These are phyloP conservation scores for Ogataea kodamae DNA, from an alignment of 805 yeast species.

Conservation along the genomic window DNA sequence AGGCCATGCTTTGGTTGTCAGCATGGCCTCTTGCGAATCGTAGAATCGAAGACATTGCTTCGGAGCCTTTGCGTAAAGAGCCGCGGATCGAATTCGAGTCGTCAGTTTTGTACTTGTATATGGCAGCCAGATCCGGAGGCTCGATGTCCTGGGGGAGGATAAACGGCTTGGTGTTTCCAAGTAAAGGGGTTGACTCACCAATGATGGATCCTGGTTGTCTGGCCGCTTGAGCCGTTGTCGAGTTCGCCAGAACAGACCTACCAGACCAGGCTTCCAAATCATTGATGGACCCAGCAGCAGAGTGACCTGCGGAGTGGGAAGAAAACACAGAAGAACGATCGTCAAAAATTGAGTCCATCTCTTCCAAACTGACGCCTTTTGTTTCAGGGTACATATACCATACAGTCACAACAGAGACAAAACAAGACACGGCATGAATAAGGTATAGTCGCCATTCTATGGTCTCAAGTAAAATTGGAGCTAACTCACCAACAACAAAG, in stretches of 20 bases:
- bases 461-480: constrained; percentile 75
- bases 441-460: constrained; percentile 80
- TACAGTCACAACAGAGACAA: constrained; percentile 69
- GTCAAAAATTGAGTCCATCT: constrained; percentile 88
- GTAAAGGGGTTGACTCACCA: constrained; percentile 12
- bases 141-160: constrained; percentile 32
- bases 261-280: constrained; percentile 21
- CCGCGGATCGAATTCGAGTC: constrained; percentile 35
- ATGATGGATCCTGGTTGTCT: constrained; percentile 22
- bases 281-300: constrained; percentile 15
- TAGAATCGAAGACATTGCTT: constrained; percentile 37
- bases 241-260: constrained; percentile 12
- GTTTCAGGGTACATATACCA: constrained; percentile 82
- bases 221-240: constrained; percentile 22
- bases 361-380: constrained; percentile 82
- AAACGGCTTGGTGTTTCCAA: constrained; percentile 17
- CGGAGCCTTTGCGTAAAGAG: constrained; percentile 41
- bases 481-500: constrained; percentile 87
- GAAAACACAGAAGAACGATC: constrained; percentile 41
- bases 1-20: constrained; percentile 19
- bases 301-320: constrained; percentile 16
- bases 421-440: constrained; percentile 76
- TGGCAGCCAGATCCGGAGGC: constrained; percentile 36
- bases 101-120: constrained; percentile 34
- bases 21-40: constrained; percentile 20